Evolutionary conservation across 768 basidiomycete genomes (phyloP).

Genomic region (Hebeloma cylindrosporum): DNA sequence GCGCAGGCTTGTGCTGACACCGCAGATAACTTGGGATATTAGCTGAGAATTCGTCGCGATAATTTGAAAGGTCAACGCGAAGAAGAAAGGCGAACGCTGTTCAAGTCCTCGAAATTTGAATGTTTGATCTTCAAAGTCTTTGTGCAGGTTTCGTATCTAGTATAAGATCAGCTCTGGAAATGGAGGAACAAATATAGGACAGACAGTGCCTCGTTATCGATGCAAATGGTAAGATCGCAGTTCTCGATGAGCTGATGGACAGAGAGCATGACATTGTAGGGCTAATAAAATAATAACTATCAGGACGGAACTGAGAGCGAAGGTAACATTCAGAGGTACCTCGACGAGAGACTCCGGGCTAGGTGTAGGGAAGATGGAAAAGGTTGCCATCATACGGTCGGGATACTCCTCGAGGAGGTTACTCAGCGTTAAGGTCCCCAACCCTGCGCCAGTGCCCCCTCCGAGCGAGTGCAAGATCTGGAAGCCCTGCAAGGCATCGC

Average conservation of each 20-base stretch:
- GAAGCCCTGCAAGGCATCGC: constrained; percentile 89
- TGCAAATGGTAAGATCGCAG: constrained; percentile 78
- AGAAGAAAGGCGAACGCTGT: constrained; percentile 55
- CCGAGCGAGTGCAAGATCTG: constrained; percentile 89
- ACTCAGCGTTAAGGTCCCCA: constrained; percentile 77
- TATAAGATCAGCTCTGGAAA: too few relatives aligned
- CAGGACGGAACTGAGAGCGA: constrained; percentile 33
- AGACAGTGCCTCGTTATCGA: constrained; percentile 86
- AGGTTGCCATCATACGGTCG: constrained; percentile 56
- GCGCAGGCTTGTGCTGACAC: constrained; percentile 87
- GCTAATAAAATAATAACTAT: constrained; percentile 59
- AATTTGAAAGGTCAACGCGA: background rate
- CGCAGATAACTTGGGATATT: constrained; percentile 90
- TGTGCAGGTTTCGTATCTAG: constrained; percentile 71
- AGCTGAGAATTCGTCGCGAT: constrained; percentile 40
- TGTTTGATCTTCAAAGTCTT: constrained; percentile 62
- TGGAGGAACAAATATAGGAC: constrained; percentile 23
- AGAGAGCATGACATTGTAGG: constrained; percentile 84
- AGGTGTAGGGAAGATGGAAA: constrained; percentile 54
- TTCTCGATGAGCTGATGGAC: constrained; percentile 89
- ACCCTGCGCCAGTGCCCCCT: constrained; percentile 86
- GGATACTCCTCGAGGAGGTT: constrained; percentile 77
- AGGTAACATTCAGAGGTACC: constrained; percentile 53
- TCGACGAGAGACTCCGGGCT: constrained; percentile 59
- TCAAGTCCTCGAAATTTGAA: constrained; percentile 68